Percentiles rank a stretch among this genome's conserved stretches.
Conservation (phyloP, 805 yeast species). For the Ogataea degrootiae region DNA sequence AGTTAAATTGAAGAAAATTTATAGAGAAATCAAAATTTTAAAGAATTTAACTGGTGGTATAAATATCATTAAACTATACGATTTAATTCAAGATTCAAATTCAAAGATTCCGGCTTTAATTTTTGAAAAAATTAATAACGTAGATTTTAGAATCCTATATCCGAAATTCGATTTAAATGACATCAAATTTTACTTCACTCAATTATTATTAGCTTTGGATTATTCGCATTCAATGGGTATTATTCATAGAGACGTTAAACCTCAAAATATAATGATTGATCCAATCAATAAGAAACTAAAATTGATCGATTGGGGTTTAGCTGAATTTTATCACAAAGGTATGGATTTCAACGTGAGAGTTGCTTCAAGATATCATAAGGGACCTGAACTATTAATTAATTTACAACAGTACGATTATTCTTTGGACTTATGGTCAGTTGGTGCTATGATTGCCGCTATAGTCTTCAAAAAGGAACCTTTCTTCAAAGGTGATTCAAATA, state of each 20-base stretch:
- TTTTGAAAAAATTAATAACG: conserved; percentile 78
- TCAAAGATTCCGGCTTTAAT: conserved; percentile 85
- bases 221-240: conserved; percentile 91
- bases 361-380: conserved; percentile 87
- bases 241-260: conserved; percentile 92
- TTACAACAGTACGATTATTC: conserved; percentile 83
- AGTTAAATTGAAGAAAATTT: conserved; percentile 87
- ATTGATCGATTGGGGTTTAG: conserved; percentile 92
- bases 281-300: conserved; percentile 58
- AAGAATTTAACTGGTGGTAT: conserved; percentile 84
- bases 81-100: conserved; percentile 82
- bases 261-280: conserved; percentile 92
- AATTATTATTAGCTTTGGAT: conserved; percentile 77
- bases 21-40: conserved; percentile 82
- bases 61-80: conserved; percentile 68
- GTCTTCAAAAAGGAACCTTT: conserved; percentile 87
- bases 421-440: conserved; percentile 85
- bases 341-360: conserved; percentile 89
- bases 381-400: conserved; percentile 85
- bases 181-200: conserved; percentile 78
- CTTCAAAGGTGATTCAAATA: conserved; percentile 87
- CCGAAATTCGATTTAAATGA: conserved; percentile 74
- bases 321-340: conserved; percentile 88
- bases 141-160: conserved; percentile 81
- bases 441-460: conserved; percentile 88